Evolutionary conservation across 257 asterid genomes (phyloP).

Genomic region (Solanum virginianum): DNA sequence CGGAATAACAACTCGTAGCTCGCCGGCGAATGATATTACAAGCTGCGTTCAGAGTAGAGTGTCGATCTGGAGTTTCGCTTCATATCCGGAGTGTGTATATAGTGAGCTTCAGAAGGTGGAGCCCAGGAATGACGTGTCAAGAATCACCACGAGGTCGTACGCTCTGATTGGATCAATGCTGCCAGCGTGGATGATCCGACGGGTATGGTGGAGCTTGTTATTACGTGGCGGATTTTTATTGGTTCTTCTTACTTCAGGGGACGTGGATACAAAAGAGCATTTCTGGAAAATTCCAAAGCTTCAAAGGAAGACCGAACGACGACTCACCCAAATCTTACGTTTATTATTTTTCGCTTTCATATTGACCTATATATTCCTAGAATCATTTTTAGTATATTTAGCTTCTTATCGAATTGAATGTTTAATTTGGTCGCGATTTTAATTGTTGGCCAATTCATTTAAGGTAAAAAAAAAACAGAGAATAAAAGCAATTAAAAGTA

Average conservation of each 20-base stretch:
- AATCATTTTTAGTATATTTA: background rate
- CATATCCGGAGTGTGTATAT: background rate
- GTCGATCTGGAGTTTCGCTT: background rate
- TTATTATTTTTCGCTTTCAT: background rate
- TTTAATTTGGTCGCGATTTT: background rate
- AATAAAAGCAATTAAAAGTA: background rate
- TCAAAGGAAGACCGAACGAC: background rate
- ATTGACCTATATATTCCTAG: background rate
- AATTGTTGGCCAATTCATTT: background rate
- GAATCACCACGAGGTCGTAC: slow-evolving; percentile 21
- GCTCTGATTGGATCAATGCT: slow-evolving; percentile 24
- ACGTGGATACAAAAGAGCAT: slow-evolving; percentile 28
- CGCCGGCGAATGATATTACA: background rate
- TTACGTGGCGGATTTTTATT: slow-evolving; percentile 37
- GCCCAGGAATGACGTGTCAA: background rate
- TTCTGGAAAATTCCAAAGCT: slow-evolving; percentile 32
- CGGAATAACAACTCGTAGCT: background rate
- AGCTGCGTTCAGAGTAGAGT: background rate
- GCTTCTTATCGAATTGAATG: background rate
- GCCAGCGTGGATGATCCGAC: slow-evolving; percentile 45
- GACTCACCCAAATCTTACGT: background rate
- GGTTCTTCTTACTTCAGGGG: slow-evolving; percentile 12
- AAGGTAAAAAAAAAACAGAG: background rate
- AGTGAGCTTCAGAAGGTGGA: background rate
- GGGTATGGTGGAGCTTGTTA: background rate